Base-by-base conservation (phyloP, 495 filamentous ascomycete genomes). In the Beverwykella pulmonaria region DNA sequence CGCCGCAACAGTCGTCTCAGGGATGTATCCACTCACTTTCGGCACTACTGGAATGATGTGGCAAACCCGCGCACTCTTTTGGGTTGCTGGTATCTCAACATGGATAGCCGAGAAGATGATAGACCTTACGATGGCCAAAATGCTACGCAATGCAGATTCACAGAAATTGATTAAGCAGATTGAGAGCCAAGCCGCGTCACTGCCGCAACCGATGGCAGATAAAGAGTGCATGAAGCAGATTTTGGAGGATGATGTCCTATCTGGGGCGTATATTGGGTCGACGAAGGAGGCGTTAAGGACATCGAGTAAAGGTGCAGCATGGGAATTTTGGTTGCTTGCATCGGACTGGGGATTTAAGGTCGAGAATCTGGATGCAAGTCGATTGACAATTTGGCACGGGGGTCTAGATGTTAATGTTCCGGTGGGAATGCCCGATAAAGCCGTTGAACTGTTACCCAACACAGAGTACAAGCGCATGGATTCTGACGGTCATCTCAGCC, bases 321-420 rank as follows among this genome's bases (percentile, higher is more conserved):
- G 17, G 27, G 54, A 23, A 39, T 9, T 22, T 7, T 34, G 30
- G 71, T 75, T 19, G 32, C 55, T 3, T 67, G 63, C 57, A 19
- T 71, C 17, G 57, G 23, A 26, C 23, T 80, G 77, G 74, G 76
- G 75, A 0, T 79, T 79, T 56, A 34, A 67, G 17, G 71, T 80
- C 3, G 59, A 75, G 34, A 73, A 78, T 46, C 71, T 79, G 23
- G 12, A 22, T 14, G 56, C 67, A 15, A 70, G 67, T 36, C 59
- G 53, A n/a, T 61, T 79, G 3, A 69, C 56, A 20, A 54, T 80
- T 4, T 80, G 79, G 78, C 75, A 78, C 70, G 79, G 74, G 1
- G 62, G 56, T 6, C 58, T 70, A 0, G 76, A 79, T 65, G 61
- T 30, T 23, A 74, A 75, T 58, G 53, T 73, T 17, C 75, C 77